A percentile compares a stretch with the other conserved stretches of the same genome.
phyloP scores from a whole-genome alignment of 192 early-diverging fungal genomes.

The Coemansia sp. region DNA sequence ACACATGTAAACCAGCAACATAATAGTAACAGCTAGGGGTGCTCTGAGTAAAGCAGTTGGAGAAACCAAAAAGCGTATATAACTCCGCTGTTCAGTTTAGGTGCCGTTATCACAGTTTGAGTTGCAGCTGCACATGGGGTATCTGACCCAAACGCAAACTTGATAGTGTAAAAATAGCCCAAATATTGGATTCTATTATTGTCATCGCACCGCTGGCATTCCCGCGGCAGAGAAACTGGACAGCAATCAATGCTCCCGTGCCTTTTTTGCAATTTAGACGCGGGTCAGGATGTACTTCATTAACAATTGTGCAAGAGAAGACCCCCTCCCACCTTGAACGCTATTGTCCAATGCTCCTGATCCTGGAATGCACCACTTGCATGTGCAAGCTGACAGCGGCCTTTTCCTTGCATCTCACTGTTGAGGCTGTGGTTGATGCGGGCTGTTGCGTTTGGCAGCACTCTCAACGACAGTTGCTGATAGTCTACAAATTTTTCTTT shows the following conservation, averaged over 20 bases:
- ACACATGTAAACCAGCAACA: not conserved
- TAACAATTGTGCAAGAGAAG: not conserved
- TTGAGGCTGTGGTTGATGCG: not conserved
- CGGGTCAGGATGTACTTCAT: not conserved
- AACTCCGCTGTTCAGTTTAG: no score
- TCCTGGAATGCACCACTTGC: not conserved
- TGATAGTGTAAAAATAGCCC: not conserved
- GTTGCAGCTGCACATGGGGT: not conserved
- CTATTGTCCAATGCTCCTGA: not conserved
- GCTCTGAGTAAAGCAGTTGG: not conserved
- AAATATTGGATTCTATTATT: not conserved
- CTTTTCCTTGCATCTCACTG: not conserved
- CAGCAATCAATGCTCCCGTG: not conserved
- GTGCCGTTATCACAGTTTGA: not conserved
- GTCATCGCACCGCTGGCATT: not conserved
- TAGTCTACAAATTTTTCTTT: not conserved
- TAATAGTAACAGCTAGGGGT: not conserved
- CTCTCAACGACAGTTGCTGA: not conserved
- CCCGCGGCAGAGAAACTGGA: not conserved
- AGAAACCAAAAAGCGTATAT: not conserved
- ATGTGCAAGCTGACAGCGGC: not conserved
- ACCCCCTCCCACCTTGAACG: not conserved
- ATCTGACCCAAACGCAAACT: not conserved
- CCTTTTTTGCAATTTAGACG: not conserved
- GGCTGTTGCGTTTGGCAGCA: slow-evolving; percentile 3